Evolutionary conservation across 441 rosid species (phyloP).

Genomic region (Gossypium aridum): DNA sequence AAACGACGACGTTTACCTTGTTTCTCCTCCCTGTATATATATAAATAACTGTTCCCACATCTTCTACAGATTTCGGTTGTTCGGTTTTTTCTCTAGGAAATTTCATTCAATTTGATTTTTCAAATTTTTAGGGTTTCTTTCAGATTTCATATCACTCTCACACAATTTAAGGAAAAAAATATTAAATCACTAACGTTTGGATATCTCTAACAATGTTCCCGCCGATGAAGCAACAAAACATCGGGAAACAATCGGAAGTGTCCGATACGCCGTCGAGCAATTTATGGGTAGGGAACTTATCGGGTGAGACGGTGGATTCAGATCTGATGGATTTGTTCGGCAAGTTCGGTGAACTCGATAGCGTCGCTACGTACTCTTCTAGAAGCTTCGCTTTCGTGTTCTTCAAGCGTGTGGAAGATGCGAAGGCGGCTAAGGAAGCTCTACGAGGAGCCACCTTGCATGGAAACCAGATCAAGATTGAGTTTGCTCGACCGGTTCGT

Average conservation of each 20-base stretch:
- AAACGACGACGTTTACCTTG: neutral
- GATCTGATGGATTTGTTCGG: conserved; percentile 49
- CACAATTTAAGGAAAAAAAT: neutral
- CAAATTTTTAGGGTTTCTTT: neutral
- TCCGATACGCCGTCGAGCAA: conserved; percentile 47
- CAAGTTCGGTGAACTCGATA: conserved; percentile 47
- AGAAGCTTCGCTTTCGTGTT: conserved; percentile 56
- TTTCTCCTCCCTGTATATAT: neutral
- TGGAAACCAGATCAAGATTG: conserved; percentile 49
- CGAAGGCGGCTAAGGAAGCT: conserved; percentile 49
- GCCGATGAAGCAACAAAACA: conserved; percentile 27
- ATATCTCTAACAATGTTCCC: conserved; percentile 22
- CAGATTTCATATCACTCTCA: neutral
- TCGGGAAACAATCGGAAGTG: conserved; percentile 23
- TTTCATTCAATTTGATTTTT: neutral
- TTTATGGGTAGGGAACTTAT: conserved; percentile 77
- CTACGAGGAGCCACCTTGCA: conserved; percentile 45
- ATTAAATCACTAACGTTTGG: neutral
- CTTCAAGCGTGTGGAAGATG: conserved; percentile 60
- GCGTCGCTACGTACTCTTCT: conserved; percentile 44
- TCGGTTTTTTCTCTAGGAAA: neutral
- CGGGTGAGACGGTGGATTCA: conserved; percentile 35
- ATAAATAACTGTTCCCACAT: neutral
- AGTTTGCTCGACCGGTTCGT: conserved; percentile 86
- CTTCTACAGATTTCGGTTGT: neutral